Conservation (phyloP, 2,329 filamentous ascomycete species). For the Apiospora kogelbergensis region DNA sequence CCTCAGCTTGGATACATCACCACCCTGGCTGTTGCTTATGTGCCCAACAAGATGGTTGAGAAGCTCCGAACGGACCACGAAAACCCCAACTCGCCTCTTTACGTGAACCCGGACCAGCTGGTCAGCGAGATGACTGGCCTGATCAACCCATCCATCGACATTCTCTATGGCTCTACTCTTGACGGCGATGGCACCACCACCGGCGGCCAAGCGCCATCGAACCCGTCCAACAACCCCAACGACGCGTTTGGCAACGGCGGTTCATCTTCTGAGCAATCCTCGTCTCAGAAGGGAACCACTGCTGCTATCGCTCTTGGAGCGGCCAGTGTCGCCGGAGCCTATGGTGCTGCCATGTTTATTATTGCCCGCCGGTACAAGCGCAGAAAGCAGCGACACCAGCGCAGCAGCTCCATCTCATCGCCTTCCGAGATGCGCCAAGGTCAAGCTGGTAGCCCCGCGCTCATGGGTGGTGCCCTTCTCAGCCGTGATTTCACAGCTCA, state of each 20-base stretch:
- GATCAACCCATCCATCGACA: slow-evolving; percentile 81
- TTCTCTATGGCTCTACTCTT: slow-evolving; percentile 48
- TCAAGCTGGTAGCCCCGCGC: slow-evolving; percentile 54
- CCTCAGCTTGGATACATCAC: slow-evolving; percentile 73
- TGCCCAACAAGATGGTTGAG: slow-evolving; percentile 69
- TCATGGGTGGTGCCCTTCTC: slow-evolving; percentile 70
- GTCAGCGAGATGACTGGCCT: slow-evolving; percentile 72
- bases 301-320: slow-evolving; percentile 75
- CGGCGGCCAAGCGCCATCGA: slow-evolving; percentile 37
- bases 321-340: slow-evolving; percentile 77
- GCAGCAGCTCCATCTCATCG: slow-evolving; percentile 70
- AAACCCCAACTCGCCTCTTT: slow-evolving; percentile 71
- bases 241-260: slow-evolving; percentile 43
- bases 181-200: slow-evolving; percentile 40
- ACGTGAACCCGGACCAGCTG: slow-evolving; percentile 67
- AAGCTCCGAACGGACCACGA: slow-evolving; percentile 68
- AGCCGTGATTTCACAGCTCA: slow-evolving; percentile 51
- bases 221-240: slow-evolving; percentile 29
- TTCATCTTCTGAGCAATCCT: slow-evolving; percentile 42
- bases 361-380: slow-evolving; percentile 88
- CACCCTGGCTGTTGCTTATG: slow-evolving; percentile 74
- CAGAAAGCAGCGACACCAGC: slow-evolving; percentile 75
- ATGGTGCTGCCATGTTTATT: slow-evolving; percentile 92
- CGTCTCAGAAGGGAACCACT: slow-evolving; percentile 62
- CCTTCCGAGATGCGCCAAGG: slow-evolving; percentile 55